Evolutionary conservation across 164 flowering plant genomes (phyloP).

Genomic region (Saururus chinensis): DNA sequence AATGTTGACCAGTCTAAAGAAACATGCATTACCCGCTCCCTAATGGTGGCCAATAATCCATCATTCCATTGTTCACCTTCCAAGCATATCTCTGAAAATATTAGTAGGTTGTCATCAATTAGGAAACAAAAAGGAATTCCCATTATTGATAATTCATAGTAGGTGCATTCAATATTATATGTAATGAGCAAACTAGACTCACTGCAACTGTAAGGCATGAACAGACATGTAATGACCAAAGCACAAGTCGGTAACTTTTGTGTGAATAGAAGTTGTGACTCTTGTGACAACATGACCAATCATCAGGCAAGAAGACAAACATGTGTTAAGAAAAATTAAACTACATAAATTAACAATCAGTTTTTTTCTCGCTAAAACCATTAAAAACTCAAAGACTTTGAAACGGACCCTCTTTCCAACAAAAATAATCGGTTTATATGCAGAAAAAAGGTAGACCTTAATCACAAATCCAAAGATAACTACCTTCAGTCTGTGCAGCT

Average conservation of each 20-base stretch:
- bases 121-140: not conserved
- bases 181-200: not conserved
- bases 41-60: constrained; percentile 84
- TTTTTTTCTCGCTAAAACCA: not conserved
- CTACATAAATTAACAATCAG: not conserved
- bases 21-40: constrained; percentile 62
- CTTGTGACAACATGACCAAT: not conserved
- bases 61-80: constrained; percentile 99
- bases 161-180: too few relatives aligned
- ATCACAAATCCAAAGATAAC: not conserved
- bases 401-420: not conserved
- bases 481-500: constrained; percentile 91
- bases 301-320: not conserved
- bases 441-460: too few relatives aligned
- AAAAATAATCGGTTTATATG: too few relatives aligned
- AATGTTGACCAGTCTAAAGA: not conserved
- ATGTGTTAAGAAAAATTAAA: not conserved
- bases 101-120: constrained; percentile 2
- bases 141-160: too few relatives aligned
- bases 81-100: constrained; percentile 60
- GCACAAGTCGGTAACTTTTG: not conserved
- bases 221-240: not conserved
- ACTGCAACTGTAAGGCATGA: not conserved
- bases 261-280: not conserved
- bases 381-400: not conserved